phyloP scores from a whole-genome alignment of 116 monocot species.

The Trichopus zeylanicus region DNA sequence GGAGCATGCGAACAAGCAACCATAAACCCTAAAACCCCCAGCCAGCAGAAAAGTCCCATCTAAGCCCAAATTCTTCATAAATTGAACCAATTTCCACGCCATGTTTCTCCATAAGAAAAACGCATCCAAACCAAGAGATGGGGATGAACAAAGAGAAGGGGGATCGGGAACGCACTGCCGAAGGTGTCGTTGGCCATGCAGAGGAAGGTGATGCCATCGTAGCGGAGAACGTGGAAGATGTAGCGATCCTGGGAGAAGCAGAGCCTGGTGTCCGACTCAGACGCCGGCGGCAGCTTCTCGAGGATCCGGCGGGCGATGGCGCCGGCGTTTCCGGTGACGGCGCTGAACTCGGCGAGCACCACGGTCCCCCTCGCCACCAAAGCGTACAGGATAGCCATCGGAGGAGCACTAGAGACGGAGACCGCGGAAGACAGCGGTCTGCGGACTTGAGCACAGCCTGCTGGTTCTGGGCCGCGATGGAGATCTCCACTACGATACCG shows the following conservation, averaged over 20 bases:
- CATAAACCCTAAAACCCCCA: too few relatives aligned
- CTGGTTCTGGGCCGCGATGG: too few relatives aligned
- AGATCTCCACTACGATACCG: too few relatives aligned
- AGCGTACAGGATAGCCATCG: slow-evolving; percentile 95
- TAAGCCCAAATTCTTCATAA: not conserved
- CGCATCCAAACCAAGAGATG: not conserved
- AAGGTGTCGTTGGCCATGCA: slow-evolving; percentile 99
- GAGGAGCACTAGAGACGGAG: not conserved
- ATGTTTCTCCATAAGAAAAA: not conserved
- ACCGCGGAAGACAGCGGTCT: too few relatives aligned
- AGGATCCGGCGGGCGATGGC: slow-evolving; percentile 82
- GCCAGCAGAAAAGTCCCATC: too few relatives aligned
- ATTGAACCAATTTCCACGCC: not conserved
- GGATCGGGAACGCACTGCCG: slow-evolving; percentile 44
- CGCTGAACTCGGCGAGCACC: slow-evolving; percentile 89
- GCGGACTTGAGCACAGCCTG: too few relatives aligned
- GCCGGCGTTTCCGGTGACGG: slow-evolving; percentile 84
- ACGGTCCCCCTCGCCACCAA: slow-evolving; percentile 88
- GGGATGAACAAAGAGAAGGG: not conserved
- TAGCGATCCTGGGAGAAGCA: slow-evolving; percentile 96
- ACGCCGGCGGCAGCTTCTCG: slow-evolving; percentile 50
- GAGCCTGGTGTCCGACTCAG: slow-evolving; percentile 40
- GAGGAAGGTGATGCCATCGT: slow-evolving; percentile 77
- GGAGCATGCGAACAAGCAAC: too few relatives aligned
- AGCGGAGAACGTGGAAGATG: slow-evolving; percentile 89